These are phyloP conservation scores for Lactarius trivialis DNA, from an alignment of 768 basidiomycete species.

Conservation along the genomic window DNA sequence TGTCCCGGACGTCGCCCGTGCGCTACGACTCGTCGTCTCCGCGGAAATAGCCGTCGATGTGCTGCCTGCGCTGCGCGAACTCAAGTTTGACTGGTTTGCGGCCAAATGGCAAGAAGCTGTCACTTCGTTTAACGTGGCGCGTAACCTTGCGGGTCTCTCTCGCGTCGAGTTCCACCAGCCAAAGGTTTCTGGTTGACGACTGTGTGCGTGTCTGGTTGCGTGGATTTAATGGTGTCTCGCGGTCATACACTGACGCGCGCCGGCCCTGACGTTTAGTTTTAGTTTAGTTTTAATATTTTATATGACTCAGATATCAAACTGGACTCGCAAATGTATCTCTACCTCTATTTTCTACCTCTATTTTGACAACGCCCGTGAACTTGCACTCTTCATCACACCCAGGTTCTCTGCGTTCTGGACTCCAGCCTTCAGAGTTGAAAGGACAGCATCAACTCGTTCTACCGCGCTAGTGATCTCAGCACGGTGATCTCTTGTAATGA, in stretches of 20 bases:
- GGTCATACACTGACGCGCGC: neutral
- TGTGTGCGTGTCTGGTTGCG: neutral
- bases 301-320: too few relatives aligned
- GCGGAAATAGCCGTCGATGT: neutral
- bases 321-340: neutral
- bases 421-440: too few relatives aligned
- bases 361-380: neutral
- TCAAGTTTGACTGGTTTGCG: slow-evolving; percentile 7
- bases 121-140: neutral
- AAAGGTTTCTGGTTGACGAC: neutral
- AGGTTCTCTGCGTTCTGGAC: neutral
- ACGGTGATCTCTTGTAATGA: too few relatives aligned
- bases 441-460: too few relatives aligned
- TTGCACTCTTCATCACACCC: neutral
- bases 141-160: neutral
- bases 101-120: neutral
- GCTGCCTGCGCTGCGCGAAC: slow-evolving; percentile 5
- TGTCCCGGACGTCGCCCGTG: slow-evolving; percentile 1
- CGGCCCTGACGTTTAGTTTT: too few relatives aligned
- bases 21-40: slow-evolving; percentile 1
- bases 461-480: too few relatives aligned
- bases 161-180: neutral
- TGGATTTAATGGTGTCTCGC: neutral
- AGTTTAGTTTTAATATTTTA: too few relatives aligned
- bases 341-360: neutral